These are phyloP conservation scores for Nothopassalora personata DNA, from an alignment of 2,329 filamentous ascomycete genomes.

Conservation along the genomic window DNA sequence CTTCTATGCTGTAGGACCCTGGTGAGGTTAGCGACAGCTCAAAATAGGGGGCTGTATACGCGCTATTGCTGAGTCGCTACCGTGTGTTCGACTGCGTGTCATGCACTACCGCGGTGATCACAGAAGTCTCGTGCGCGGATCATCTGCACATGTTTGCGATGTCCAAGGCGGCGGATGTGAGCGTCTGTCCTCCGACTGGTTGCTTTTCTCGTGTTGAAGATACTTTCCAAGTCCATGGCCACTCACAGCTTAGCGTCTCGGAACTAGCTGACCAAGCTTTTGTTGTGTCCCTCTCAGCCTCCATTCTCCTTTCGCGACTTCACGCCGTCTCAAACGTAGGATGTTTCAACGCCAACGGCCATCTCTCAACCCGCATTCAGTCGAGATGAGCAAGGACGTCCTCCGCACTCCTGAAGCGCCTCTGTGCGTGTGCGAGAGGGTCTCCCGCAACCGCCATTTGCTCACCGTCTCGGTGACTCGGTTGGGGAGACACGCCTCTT, in stretches of 20 bases:
- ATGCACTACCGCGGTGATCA: neutral
- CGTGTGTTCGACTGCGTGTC: neutral
- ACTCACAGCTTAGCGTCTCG: neutral
- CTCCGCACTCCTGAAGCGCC: constrained; percentile 7
- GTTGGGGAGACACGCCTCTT: constrained; percentile 5
- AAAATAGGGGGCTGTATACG: neutral
- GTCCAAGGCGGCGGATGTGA: neutral
- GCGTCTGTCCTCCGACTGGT: neutral
- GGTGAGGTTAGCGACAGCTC: neutral
- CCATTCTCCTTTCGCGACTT: neutral
- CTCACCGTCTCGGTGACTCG: constrained; percentile 1
- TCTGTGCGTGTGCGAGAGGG: neutral
- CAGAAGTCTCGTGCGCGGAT: neutral
- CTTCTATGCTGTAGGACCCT: neutral
- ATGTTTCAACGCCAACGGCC: constrained; percentile 9
- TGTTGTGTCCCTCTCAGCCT: neutral
- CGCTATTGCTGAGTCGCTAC: neutral
- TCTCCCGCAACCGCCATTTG: constrained; percentile 5
- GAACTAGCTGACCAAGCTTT: neutral
- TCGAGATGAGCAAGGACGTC: constrained; percentile 17
- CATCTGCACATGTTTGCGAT: neutral
- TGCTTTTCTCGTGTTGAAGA: neutral
- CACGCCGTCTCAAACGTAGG: constrained; percentile 10
- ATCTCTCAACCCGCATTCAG: constrained; percentile 7
- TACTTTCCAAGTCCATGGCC: neutral